Evolutionary conservation across 208 protist species (phyloP).

Genomic region (Leishmania tarentolae): DNA sequence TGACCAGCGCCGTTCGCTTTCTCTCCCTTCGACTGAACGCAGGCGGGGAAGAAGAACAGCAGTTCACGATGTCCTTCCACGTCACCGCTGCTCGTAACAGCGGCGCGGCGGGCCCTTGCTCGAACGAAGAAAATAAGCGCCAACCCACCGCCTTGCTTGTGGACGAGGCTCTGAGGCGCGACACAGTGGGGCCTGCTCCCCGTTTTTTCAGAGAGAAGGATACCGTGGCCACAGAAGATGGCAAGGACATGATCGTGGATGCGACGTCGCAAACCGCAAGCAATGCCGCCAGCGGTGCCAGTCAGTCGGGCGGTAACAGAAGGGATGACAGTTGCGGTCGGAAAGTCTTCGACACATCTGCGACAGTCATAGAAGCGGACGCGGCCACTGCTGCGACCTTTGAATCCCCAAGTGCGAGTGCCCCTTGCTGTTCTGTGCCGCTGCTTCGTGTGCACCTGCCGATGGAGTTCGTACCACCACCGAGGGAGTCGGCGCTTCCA

Average conservation of each 20-base stretch:
- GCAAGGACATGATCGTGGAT: background rate
- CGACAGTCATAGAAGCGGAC: background rate
- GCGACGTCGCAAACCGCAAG: background rate
- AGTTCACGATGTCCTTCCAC: conserved; percentile 4
- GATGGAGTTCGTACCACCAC: background rate
- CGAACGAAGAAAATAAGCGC: background rate
- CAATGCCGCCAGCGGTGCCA: background rate
- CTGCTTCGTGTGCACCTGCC: conserved; percentile 1
- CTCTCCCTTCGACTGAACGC: conserved; percentile 4
- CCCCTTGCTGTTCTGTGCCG: background rate
- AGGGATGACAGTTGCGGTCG: background rate
- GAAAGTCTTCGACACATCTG: background rate
- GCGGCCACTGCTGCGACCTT: background rate
- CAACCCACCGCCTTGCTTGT: background rate
- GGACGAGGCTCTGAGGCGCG: background rate
- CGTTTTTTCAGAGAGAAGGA: background rate
- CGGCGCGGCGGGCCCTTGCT: background rate
- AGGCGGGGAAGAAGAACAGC: background rate
- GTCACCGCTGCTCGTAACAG: background rate
- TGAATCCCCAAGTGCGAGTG: background rate
- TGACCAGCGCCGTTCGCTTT: background rate
- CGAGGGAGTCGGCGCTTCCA: background rate
- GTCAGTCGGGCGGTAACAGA: background rate
- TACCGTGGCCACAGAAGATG: background rate
- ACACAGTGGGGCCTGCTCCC: background rate